Base-by-base conservation (phyloP, 345 rosid species). In the Euphorbia lathyris region DNA sequence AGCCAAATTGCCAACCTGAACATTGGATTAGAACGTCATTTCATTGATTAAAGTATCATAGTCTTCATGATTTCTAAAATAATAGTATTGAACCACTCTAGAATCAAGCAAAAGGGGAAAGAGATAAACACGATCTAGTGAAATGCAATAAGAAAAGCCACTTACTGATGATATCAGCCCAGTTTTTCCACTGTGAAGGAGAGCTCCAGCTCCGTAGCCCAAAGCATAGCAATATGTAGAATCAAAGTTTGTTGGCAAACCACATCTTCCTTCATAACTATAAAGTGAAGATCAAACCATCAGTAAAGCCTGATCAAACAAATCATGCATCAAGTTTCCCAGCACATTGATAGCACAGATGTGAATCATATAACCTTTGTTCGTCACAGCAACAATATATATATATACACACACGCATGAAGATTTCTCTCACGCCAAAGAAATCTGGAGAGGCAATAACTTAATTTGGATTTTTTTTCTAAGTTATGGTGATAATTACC, bases 251-350 rank as follows among this genome's bases (percentile, higher is more conserved):
- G 98, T 92, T 57, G 99, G 98, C 77, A 95, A 77, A 45, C 99
- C 99, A 42, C 99, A 90, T 82, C 99, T 86, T 67, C 99, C 98
- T 83, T 92, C 99, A 70, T 95, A 92, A 68, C 99, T 95, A 87
- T 75, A 73, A 40, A 32, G 57, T 48, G 9, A 52, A 68, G 65
- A 64, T 57, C 26, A 64, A 19, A 26, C 12, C 43, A n/a, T 30
- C 22, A 51, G 63, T 42, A 53, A 64, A 58, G 7, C 40, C 60
- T 10, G 13, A 47, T 36, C 43, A 43, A 60, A 42, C 9, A 11
- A 40, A 30, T 16, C 50, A 9, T n/a, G 56, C 45, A 58, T 53
- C 23, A 11, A 64, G 14, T n/a, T 8, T 53, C 26, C 1, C 47
- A 38, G 10, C 10, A 40, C 8, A 58, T 9, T 40, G 17, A 26